Conservation (phyloP, 2,329 filamentous ascomycete species). For the Hymenoscyphus repandus region DNA sequence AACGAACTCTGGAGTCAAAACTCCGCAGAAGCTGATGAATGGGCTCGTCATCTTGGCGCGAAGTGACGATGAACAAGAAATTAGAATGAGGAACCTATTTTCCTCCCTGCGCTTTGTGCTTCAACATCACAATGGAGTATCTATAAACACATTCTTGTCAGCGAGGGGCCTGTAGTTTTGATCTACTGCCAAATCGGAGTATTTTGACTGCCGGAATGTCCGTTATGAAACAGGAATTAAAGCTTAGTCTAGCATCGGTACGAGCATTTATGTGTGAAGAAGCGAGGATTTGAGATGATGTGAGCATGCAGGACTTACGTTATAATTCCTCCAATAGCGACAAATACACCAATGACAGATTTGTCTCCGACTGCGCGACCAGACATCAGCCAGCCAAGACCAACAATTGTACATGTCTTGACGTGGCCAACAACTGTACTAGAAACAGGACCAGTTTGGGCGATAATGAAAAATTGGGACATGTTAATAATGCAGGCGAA, state of each 20-base stretch:
- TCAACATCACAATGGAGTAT: slow-evolving; percentile 44
- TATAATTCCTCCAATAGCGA: slow-evolving; percentile 53
- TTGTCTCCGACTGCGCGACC: slow-evolving; percentile 52
- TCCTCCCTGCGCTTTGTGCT: slow-evolving; percentile 32
- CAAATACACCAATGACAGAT: slow-evolving; percentile 48
- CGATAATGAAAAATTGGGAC: slow-evolving; percentile 58
- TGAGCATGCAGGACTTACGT: slow-evolving; percentile 38
- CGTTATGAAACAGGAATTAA: no score
- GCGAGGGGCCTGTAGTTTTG: neutral
- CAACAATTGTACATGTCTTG: slow-evolving; percentile 62
- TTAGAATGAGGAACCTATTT: slow-evolving; percentile 6
- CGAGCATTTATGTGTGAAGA: no score
- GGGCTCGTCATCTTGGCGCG: slow-evolving; percentile 1
- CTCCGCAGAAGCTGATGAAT: neutral
- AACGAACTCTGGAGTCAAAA: neutral
- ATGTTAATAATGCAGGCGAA: slow-evolving; percentile 63
- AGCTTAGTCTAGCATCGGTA: no score
- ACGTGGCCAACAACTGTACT: slow-evolving; percentile 62
- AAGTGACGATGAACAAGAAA: no score
- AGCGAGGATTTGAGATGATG: no score
- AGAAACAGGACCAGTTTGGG: slow-evolving; percentile 56
- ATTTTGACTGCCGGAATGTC: no score
- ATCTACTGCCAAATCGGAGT: no score
- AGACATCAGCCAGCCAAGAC: slow-evolving; percentile 53
- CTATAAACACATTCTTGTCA: slow-evolving; percentile 27